Evolutionary conservation across 805 yeast species (phyloP).

Genomic region (Candida palmyrensis): DNA sequence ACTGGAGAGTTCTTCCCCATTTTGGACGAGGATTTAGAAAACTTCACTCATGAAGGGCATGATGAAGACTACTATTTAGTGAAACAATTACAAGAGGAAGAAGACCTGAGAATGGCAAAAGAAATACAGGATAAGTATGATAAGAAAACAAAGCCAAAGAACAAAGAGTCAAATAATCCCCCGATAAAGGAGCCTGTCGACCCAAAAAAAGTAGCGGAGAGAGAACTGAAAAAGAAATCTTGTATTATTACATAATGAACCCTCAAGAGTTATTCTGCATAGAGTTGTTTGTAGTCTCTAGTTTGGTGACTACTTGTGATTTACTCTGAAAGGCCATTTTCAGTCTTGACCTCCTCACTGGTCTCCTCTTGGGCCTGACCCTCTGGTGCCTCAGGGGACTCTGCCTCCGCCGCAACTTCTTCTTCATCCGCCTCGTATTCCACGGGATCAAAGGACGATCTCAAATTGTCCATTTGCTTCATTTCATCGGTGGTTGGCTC

Average conservation of each 20-base stretch:
- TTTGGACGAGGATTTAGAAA: constrained; percentile 17
- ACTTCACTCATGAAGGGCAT: constrained; percentile 6
- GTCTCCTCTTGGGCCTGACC: constrained; percentile 6
- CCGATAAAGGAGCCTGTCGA: too few species aligned
- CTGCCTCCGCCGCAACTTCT: constrained; percentile 28
- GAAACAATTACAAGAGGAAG: constrained; percentile 51
- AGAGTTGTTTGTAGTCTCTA: background rate
- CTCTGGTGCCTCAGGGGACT: constrained; percentile 15
- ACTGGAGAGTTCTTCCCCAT: constrained; percentile 59
- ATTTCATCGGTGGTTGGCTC: constrained; percentile 71
- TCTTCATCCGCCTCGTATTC: constrained; percentile 65
- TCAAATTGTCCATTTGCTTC: constrained; percentile 57
- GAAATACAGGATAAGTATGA: constrained; percentile 33
- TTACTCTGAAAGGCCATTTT: background rate
- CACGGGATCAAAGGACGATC: constrained; percentile 75
- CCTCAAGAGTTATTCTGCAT: background rate
- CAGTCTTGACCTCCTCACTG: background rate
- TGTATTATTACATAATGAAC: constrained; percentile 18
- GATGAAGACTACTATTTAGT: constrained; percentile 30
- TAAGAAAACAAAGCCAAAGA: constrained; percentile 6
- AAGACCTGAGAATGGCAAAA: constrained; percentile 48
- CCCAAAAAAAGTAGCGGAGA: background rate
- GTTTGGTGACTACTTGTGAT: background rate
- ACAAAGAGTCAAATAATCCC: too few species aligned
- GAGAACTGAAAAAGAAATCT: constrained; percentile 10